phyloP scores from a whole-genome alignment of 371 early-diverging fungal genomes.

The Gilbertella persicaria region DNA sequence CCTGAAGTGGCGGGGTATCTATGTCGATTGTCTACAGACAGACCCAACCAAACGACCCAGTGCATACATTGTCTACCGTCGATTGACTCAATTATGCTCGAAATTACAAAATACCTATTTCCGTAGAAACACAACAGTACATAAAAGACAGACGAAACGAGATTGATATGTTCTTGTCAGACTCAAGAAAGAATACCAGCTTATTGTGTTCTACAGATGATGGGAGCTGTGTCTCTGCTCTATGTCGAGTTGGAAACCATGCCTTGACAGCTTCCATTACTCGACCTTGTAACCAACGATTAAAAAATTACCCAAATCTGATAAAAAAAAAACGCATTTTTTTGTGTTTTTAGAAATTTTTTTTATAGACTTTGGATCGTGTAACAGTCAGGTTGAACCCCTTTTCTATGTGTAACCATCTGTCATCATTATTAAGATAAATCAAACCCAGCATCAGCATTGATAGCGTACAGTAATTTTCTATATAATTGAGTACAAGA shows the following conservation, averaged over 20 bases:
- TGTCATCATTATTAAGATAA: too few relatives aligned
- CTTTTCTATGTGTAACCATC: too few relatives aligned
- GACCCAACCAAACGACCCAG: slow-evolving; percentile 42
- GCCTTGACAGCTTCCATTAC: slow-evolving; percentile 46
- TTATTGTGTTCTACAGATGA: slow-evolving; percentile 9
- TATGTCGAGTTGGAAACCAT: slow-evolving; percentile 30
- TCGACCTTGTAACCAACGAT: slow-evolving; percentile 33
- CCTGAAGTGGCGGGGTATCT: slow-evolving; percentile 48
- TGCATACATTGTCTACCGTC: slow-evolving; percentile 37
- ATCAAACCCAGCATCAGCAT: slow-evolving; percentile 89
- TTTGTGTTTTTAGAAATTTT: too few relatives aligned
- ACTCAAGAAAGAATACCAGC: slow-evolving; percentile 3
- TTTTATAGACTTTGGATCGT: too few relatives aligned
- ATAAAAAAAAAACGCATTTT: too few relatives aligned
- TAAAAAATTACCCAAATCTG: slow-evolving; percentile 42
- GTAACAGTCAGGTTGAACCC: too few relatives aligned
- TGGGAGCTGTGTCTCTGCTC: slow-evolving; percentile 1
- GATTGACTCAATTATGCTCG: slow-evolving; percentile 13
- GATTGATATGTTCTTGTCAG: slow-evolving; percentile 14
- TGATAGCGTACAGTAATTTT: slow-evolving; percentile 86
- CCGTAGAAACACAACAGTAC: slow-evolving; percentile 4
- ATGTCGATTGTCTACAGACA: slow-evolving; percentile 36
- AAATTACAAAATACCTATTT: slow-evolving; percentile 5
- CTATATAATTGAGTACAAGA: slow-evolving; percentile 20
- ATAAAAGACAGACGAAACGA: slow-evolving; percentile 10